Evolutionary conservation across 1,284 basidiomycete species (phyloP).

Genomic region (Fistulina hepatica): DNA sequence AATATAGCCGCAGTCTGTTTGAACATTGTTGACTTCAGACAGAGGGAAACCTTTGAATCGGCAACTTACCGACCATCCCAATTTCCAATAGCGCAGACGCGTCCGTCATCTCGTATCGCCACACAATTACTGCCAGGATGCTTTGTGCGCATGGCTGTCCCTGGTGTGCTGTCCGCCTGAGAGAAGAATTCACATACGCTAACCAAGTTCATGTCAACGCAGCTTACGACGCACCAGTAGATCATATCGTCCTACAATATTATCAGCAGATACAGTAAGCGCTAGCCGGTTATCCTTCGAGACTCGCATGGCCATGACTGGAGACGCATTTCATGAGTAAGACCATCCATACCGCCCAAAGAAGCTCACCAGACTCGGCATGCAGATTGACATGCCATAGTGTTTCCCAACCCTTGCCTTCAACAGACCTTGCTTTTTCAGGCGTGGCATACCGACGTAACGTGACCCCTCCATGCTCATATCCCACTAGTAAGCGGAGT

Average conservation of each 20-base stretch:
- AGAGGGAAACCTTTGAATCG: not conserved
- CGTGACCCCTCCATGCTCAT: constrained; percentile 73
- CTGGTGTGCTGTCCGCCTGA: not conserved
- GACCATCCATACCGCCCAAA: not conserved
- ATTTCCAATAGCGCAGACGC: constrained; percentile 72
- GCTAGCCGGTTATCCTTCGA: constrained; percentile 50
- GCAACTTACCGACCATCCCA: constrained; percentile 77
- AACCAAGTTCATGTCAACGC: not conserved
- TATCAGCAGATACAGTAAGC: constrained; percentile 76
- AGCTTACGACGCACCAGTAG: constrained; percentile 32
- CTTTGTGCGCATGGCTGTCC: constrained; percentile 45
- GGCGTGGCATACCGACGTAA: constrained; percentile 41
- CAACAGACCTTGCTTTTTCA: constrained; percentile 41
- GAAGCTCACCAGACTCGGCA: constrained; percentile 61
- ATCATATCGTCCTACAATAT: constrained; percentile 63
- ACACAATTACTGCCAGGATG: constrained; percentile 69
- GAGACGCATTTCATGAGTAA: not conserved
- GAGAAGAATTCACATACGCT: not conserved
- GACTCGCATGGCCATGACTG: constrained; percentile 81
- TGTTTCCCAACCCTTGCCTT: constrained; percentile 63
- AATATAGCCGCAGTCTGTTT: constrained; percentile 64
- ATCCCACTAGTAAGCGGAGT: constrained; percentile 49
- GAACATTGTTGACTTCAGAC: not conserved
- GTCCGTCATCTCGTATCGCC: constrained; percentile 63
- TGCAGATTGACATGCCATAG: constrained; percentile 65